These are phyloP conservation scores for Anaeromyces robustus DNA, from an alignment of 192 early-diverging fungal species.

Conservation along the genomic window DNA sequence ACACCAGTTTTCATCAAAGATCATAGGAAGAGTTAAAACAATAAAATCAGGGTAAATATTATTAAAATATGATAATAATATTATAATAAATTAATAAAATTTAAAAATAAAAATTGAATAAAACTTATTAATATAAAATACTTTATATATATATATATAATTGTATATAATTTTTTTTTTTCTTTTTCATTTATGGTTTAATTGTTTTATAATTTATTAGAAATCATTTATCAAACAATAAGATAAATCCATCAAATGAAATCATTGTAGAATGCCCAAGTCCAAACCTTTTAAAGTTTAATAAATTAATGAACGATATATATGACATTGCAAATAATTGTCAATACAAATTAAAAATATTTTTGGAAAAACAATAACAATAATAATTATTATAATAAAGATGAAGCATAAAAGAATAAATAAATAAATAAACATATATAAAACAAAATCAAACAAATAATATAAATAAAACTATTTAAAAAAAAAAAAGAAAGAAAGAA, in stretches of 20 bases:
- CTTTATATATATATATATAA: too few species aligned
- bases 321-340: not conserved
- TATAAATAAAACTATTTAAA: too few species aligned
- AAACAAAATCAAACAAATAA: too few species aligned
- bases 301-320: not conserved
- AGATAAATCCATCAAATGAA: not conserved
- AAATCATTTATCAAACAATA: not conserved
- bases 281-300: not conserved
- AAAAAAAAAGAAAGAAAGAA: too few species aligned
- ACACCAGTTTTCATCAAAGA: not conserved
- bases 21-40: not conserved
- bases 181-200: too few species aligned
- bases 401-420: too few species aligned
- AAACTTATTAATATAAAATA: too few species aligned
- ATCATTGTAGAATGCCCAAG: not conserved
- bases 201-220: not conserved
- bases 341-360: not conserved
- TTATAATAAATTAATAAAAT: too few species aligned
- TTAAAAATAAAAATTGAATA: too few species aligned
- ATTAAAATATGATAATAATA: too few species aligned
- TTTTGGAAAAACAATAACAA: not conserved
- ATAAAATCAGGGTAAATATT: not conserved
- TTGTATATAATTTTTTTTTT: too few species aligned
- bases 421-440: too few species aligned
- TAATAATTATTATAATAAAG: not conserved